Percentiles rank a stretch among this genome's conserved stretches.
Conservation (phyloP, 2,329 filamentous ascomycete genomes). For the Ascochyta koolunga region DNA sequence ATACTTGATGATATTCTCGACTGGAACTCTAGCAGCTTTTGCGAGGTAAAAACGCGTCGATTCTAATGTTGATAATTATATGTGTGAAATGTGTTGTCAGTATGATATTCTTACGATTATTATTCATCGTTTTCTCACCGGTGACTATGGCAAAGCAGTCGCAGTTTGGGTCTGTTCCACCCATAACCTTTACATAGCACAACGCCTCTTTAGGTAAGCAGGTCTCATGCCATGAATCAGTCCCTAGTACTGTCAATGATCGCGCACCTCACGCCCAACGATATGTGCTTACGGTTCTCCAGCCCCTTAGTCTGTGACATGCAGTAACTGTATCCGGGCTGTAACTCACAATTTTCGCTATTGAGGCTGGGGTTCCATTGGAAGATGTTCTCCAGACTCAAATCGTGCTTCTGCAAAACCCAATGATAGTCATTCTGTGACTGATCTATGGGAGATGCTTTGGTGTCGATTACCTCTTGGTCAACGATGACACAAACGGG, state of each 20-base stretch:
- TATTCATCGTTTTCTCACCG: neutral
- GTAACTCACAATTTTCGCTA: neutral
- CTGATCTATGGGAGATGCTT: neutral
- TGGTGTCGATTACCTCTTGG: neutral
- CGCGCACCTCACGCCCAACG: neutral
- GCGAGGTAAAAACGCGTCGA: neutral
- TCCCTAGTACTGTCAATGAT: no score
- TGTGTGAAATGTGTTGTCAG: neutral
- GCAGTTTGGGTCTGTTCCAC: neutral
- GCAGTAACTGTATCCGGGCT: slow-evolving; percentile 1
- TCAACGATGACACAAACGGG: neutral
- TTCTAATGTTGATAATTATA: neutral
- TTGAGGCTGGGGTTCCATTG: slow-evolving; percentile 3
- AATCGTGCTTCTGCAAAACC: neutral
- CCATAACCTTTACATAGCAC: neutral
- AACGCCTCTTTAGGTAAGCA: neutral
- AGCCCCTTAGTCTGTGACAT: neutral
- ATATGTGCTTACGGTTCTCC: neutral
- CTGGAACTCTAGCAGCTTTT: neutral
- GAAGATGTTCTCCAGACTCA: neutral
- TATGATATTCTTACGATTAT: neutral
- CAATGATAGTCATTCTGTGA: neutral
- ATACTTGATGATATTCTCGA: neutral
- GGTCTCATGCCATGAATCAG: no score
- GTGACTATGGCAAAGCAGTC: neutral